phyloP scores from a whole-genome alignment of 768 basidiomycete genomes.

The Rhodosporidiobolus sp. region DNA sequence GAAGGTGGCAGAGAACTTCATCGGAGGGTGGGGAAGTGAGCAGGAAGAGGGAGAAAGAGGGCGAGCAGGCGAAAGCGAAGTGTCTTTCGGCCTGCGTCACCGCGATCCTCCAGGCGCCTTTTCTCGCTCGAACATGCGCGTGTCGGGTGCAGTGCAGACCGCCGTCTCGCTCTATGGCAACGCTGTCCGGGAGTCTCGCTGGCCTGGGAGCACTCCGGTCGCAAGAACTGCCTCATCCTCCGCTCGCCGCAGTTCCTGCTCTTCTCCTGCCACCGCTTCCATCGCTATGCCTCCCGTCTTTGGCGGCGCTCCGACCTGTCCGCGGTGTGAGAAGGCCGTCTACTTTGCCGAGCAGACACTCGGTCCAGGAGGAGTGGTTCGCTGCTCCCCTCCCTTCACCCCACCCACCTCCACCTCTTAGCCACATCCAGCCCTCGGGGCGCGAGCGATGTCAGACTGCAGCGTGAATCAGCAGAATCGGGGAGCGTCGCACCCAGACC shows the following conservation, averaged over 20 bases:
- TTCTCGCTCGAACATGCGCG: too few species aligned
- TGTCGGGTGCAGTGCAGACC: too few species aligned
- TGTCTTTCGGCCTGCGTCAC: too few species aligned
- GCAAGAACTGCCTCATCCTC: too few species aligned
- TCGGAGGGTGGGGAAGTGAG: not conserved
- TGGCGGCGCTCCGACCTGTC: constrained; percentile 6
- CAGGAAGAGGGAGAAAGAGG: not conserved
- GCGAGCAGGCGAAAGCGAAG: not conserved
- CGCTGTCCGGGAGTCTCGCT: too few species aligned
- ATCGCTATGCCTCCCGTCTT: not conserved
- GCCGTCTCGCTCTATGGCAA: too few species aligned
- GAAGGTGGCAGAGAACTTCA: not conserved
- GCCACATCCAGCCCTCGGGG: not conserved
- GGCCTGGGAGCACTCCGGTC: too few species aligned
- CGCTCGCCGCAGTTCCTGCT: not conserved
- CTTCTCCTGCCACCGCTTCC: not conserved
- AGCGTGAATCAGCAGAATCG: too few species aligned
- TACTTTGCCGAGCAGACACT: constrained; percentile 88
- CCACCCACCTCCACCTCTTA: not conserved
- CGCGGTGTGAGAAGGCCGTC: constrained; percentile 52
- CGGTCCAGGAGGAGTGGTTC: constrained; percentile 83
- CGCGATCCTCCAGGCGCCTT: too few species aligned
- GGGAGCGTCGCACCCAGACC: too few species aligned
- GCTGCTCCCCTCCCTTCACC: constrained; percentile 33
- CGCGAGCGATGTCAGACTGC: too few species aligned